Evolutionary conservation across 257 asterid species (phyloP), one percentile per base, ranked within the genome.

Genomic region (Jacaranda copaia): DNA sequence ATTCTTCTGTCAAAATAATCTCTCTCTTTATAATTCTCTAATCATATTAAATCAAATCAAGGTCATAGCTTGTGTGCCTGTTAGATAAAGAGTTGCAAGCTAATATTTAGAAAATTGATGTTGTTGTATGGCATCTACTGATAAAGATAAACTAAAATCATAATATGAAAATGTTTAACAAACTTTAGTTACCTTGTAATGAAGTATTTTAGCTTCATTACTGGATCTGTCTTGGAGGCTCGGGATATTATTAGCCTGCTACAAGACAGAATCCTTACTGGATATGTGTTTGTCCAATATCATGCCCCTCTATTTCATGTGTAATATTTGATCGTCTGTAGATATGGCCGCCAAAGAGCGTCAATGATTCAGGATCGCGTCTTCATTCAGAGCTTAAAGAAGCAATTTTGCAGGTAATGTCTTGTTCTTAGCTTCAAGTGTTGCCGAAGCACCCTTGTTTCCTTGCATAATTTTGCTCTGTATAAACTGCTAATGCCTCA

Each of bases 301-400:
- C 55, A 52, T 18, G 56, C 58, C 64, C 65, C 62, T 79, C 53
- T 51, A 2, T 53, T 72, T 18, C 55, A 55, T 7, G 35, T 63
- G 12, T 40, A 14, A 32, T 73, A 40, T 39, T 76, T 62, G 48
- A 58, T 38, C 56, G 79, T 77, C 66, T 85, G 84, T 90, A 95
- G 99, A 91, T 95, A 86, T 95, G 99, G 99, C 98, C 99, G 57
- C 99, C 99, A 57, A 90, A 95, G 88, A 87, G 87, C 85, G 88
- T 93, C 76, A 95, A 93, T 84, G 99, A 95, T 84, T 89, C 97
- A 49, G 96, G 93, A 78, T 95, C 99, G 25, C 81, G 78, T 67
- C 90, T 95, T 80, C 99, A 95, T 82, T 82, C 96, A 64, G 84
- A 86, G 81, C 85, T 95, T 85, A 92, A 92, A 84, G 97, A 95